Conservation (phyloP, 192 early-diverging fungal species). For the Haplosporangium gracile region DNA sequence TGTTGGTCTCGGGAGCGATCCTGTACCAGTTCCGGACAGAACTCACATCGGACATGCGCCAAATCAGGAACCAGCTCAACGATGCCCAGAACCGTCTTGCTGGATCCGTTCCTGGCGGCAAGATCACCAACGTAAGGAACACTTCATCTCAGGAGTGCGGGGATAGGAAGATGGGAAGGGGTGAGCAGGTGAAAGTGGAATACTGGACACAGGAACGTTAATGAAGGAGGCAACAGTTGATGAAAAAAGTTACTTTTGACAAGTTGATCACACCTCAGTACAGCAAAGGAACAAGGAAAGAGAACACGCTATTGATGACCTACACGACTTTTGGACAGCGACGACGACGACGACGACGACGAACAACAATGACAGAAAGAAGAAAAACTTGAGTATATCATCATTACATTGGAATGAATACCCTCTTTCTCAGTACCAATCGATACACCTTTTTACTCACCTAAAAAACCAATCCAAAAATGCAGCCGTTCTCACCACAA, state of each 20-base stretch:
- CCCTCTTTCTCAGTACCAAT: no score
- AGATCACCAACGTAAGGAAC: conserved; percentile 51
- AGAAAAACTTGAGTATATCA: no score
- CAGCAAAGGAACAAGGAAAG: no score
- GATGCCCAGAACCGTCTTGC: conserved; percentile 56
- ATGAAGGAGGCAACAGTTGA: background rate
- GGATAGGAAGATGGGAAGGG: background rate
- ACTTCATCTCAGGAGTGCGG: background rate
- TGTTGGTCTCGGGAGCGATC: conserved; percentile 51
- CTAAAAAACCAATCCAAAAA: no score
- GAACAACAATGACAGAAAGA: no score
- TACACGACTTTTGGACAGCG: background rate
- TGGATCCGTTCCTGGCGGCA: conserved; percentile 54
- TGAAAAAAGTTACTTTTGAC: no score
- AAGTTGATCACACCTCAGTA: no score
- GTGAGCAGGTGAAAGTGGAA: background rate
- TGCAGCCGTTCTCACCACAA: no score
- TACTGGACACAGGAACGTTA: background rate
- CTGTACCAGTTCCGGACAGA: conserved; percentile 55
- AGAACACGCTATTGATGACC: no score
- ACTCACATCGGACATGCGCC: conserved; percentile 51
- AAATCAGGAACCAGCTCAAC: conserved; percentile 47
- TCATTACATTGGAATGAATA: no score
- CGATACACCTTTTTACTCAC: no score
- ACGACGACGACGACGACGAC: background rate